A percentile compares a stretch with the other conserved stretches of the same genome.
phyloP scores from a whole-genome alignment of 495 filamentous ascomycete genomes.

The Tirmania nivea region DNA sequence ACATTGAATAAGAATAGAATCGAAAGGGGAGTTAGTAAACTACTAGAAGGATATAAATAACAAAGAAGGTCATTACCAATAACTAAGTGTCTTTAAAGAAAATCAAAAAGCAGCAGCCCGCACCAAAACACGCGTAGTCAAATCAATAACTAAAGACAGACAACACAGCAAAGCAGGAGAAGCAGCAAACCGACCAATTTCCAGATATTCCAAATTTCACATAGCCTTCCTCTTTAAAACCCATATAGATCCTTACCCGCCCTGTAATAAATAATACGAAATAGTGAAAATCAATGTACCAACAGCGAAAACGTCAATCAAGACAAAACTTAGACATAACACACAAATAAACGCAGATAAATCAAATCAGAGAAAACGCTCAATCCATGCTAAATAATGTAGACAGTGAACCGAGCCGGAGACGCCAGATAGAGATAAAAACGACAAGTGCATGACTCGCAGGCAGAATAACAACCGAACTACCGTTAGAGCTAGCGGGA shows the following conservation, averaged over 20 bases:
- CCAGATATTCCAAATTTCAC: background rate
- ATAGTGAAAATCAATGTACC: no score
- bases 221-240: no score
- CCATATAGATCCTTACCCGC: background rate
- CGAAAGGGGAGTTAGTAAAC: no score
- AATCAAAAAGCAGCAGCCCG: no score
- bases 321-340: background rate
- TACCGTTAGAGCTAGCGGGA: constrained; percentile 3
- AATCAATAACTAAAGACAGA: no score
- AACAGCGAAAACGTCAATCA: background rate
- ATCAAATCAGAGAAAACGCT: constrained; percentile 10
- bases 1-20: no score
- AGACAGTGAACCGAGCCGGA: constrained; percentile 19
- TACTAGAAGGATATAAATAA: no score
- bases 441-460: no score
- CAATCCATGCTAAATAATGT: constrained; percentile 20
- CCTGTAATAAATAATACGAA: background rate
- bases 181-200: constrained; percentile 1
- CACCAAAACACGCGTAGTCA: no score
- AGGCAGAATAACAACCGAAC: background rate
- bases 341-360: constrained; percentile 3
- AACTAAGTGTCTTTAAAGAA: no score
- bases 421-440: constrained; percentile 14
- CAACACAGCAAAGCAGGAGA: no score
- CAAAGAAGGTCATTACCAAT: no score